Percentiles rank a stretch among this genome's conserved stretches.
Conservation (phyloP, 805 yeast genomes). For the Hagleromyces aurorensis region DNA sequence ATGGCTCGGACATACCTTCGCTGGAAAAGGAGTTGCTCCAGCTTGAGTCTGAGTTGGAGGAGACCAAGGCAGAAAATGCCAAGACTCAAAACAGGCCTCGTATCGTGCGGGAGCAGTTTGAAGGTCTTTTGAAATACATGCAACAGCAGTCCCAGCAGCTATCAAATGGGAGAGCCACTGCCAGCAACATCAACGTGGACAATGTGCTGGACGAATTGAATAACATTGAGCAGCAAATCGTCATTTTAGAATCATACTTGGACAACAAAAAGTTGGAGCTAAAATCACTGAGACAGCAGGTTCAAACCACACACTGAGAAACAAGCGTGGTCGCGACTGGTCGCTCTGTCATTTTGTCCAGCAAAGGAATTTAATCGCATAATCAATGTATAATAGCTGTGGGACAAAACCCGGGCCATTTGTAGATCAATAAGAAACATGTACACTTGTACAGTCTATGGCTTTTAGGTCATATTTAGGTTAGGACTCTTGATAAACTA, state of each 20-base stretch:
- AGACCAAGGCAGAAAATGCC: slow-evolving; percentile 41
- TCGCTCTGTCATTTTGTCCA: too few relatives aligned
- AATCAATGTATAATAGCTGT: too few relatives aligned
- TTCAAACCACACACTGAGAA: slow-evolving; percentile 20
- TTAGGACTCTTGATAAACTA: too few relatives aligned
- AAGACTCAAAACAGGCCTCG: slow-evolving; percentile 11
- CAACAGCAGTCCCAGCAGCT: slow-evolving; percentile 45
- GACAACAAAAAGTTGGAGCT: slow-evolving; percentile 55
- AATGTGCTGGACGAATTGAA: slow-evolving; percentile 57
- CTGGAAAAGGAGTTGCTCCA: slow-evolving; percentile 71
- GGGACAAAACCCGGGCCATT: too few relatives aligned
- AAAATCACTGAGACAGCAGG: slow-evolving; percentile 38
- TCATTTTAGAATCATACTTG: slow-evolving; percentile 61
- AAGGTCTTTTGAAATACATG: slow-evolving; percentile 74
- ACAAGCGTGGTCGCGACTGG: too few relatives aligned
- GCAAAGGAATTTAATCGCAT: too few relatives aligned
- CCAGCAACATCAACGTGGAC: slow-evolving; percentile 32
- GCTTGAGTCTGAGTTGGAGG: slow-evolving; percentile 55
- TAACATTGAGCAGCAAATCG: slow-evolving; percentile 69
- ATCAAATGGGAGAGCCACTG: slow-evolving; percentile 23
- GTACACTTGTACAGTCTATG: too few relatives aligned
- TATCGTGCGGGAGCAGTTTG: slow-evolving; percentile 55
- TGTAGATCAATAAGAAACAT: too few relatives aligned
- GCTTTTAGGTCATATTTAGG: too few relatives aligned
- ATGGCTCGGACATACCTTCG: slow-evolving; percentile 74